Evolutionary conservation across 768 basidiomycete species (phyloP), one percentile per base, ranked within the genome.

Genomic region (Tricholoma terreum): DNA sequence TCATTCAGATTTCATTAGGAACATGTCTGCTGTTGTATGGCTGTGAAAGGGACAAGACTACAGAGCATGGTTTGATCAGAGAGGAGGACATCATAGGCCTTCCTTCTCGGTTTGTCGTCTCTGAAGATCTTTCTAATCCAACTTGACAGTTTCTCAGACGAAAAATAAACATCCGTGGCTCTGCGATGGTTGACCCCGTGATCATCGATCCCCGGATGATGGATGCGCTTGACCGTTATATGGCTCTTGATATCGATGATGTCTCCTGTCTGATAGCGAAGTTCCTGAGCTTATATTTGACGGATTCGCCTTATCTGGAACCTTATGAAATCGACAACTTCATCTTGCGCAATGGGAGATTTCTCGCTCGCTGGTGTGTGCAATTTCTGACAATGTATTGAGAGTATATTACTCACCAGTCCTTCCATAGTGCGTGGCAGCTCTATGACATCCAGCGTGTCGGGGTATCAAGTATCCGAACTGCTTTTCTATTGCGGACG

Each of bases 301-400:
- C 76, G 36, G 80, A 85, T 40, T 80, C 86, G 2, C 77, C 83
- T 1, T 78, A 83, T 38, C 65, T 91, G 54, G 85, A 87, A 62
- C 66, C 82, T 1, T 80, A 86, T 61, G 89, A 89, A 69, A 76
- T 87, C 2, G 87, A 89, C 63, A 87, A 89, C 65, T 89, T 90
- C 62, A 78, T 90, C 30, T 67, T 89, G 31, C 79, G 81, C 48
- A 88, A 89, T 60, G 84, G 80, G 11, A 69, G 70, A 40, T 66
- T 83, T 15, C 71, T 92, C n/a, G 77, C 79, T 22, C 67, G 73
- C 27, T 89, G 87, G 89, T 90, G 65, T 57, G 77, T 27, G 21
- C 21, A 33, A 34, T 6, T 11, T 6, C n/a, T 6, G 3, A 42
- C 34, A 24, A 35, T 52, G 24, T 22, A 50, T 57, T 6, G 3